Percentiles rank a stretch among this genome's conserved stretches.
Conservation (phyloP, 208 protist genomes). For the Acanthamoeba sp. region DNA sequence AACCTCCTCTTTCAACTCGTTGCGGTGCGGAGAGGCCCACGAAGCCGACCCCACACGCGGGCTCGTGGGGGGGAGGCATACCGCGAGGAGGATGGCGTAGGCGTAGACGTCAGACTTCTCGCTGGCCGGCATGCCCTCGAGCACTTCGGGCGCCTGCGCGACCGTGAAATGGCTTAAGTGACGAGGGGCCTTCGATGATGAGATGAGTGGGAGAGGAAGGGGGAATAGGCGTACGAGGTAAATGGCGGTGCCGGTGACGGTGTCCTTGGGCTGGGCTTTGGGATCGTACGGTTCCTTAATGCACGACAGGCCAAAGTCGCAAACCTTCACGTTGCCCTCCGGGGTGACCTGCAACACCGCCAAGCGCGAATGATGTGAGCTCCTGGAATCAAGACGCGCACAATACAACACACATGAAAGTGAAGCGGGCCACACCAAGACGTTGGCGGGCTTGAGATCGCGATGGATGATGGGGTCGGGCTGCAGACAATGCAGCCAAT, state of each 20-base stretch:
- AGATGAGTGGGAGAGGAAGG: not conserved
- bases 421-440: not conserved
- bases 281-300: conserved; percentile 22
- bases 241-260: not conserved
- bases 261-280: conserved; percentile 5
- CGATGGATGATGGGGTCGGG: conserved; percentile 48
- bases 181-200: not conserved
- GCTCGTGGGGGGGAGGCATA: not conserved
- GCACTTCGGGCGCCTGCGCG: not conserved
- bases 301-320: conserved; percentile 63
- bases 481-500: conserved; percentile 42
- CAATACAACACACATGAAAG: not conserved
- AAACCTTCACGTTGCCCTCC: conserved; percentile 66
- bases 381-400: too few species aligned
- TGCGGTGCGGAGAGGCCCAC: too few species aligned
- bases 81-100: conserved; percentile 24
- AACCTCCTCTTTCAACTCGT: too few species aligned
- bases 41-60: conserved; percentile 35
- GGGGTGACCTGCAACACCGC: not conserved
- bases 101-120: conserved; percentile 55
- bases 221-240: not conserved
- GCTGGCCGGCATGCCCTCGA: not conserved
- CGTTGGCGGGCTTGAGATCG: conserved; percentile 67
- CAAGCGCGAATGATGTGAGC: too few species aligned
- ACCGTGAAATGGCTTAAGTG: not conserved